A percentile compares a stretch with the other conserved stretches of the same genome.
phyloP scores from a whole-genome alignment of 2,329 filamentous ascomycete genomes.

The Alternaria gansuensis region DNA sequence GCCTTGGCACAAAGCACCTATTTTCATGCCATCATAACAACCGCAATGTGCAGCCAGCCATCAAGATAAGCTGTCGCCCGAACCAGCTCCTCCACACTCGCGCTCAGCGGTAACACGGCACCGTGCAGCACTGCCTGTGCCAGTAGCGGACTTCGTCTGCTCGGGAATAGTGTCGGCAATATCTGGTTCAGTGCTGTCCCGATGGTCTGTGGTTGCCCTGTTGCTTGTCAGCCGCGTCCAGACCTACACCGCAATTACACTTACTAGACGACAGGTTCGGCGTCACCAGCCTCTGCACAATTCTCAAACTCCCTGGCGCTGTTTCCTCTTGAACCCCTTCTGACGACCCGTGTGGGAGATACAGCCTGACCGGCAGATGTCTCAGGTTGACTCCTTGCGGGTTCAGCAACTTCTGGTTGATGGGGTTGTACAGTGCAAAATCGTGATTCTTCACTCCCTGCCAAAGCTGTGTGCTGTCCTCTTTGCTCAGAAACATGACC shows the following conservation, averaged over 20 bases:
- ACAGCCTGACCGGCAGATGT: slow-evolving; percentile 87
- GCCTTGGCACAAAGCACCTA: slow-evolving; percentile 11
- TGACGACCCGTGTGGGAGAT: slow-evolving; percentile 68
- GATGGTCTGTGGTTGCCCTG: slow-evolving; percentile 70
- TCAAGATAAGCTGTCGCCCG: slow-evolving; percentile 86
- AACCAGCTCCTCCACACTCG: slow-evolving; percentile 83
- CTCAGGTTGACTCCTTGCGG: slow-evolving; percentile 72
- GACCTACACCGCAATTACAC: slow-evolving; percentile 18
- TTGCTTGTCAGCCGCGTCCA: slow-evolving; percentile 24
- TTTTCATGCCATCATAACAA: slow-evolving; percentile 71
- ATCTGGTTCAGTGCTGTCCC: slow-evolving; percentile 79
- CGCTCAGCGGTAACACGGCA: slow-evolving; percentile 78
- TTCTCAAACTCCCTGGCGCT: slow-evolving; percentile 54
- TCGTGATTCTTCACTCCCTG: slow-evolving; percentile 81
- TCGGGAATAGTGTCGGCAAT: slow-evolving; percentile 85
- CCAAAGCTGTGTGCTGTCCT: slow-evolving; percentile 85
- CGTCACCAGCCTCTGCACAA: slow-evolving; percentile 77
- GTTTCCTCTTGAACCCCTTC: slow-evolving; percentile 32
- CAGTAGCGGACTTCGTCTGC: slow-evolving; percentile 81
- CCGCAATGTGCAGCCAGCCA: slow-evolving; percentile 86
- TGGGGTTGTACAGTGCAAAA: slow-evolving; percentile 73
- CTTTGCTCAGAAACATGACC: slow-evolving; percentile 87
- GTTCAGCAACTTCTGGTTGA: slow-evolving; percentile 80
- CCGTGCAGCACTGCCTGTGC: slow-evolving; percentile 89
- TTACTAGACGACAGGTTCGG: slow-evolving; percentile 56